These are phyloP conservation scores for Lobosporangium transversale DNA, from an alignment of 192 early-diverging fungal genomes.

Conservation along the genomic window DNA sequence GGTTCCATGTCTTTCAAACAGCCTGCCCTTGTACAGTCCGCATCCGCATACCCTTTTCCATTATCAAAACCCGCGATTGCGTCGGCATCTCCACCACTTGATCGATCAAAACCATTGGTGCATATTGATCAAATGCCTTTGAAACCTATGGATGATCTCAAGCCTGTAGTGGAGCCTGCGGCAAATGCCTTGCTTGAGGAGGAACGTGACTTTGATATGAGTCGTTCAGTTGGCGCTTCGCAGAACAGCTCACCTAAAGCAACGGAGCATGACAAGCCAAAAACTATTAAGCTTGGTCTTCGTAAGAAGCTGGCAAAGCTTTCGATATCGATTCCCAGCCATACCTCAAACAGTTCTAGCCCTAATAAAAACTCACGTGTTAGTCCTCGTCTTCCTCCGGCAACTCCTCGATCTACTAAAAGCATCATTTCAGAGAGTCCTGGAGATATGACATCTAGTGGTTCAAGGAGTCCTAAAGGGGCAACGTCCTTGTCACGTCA, in stretches of 20 bases:
- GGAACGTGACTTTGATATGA: constrained; percentile 35
- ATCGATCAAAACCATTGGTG: background rate
- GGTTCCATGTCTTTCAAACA: constrained; percentile 2
- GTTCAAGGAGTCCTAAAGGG: constrained; percentile 10
- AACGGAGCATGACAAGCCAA: constrained; percentile 23
- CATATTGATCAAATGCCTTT: background rate
- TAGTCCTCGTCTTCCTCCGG: constrained; percentile 12
- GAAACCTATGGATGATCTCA: too few relatives aligned
- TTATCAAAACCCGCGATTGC: background rate
- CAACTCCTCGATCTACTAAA: constrained; percentile 25
- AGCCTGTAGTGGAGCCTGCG: background rate
- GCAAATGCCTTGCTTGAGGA: background rate
- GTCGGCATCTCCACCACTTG: background rate
- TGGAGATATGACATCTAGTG: constrained; percentile 15
- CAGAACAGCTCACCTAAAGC: constrained; percentile 5
- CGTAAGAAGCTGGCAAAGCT: constrained; percentile 39
- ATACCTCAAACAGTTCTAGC: background rate
- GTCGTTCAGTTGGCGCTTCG: constrained; percentile 3
- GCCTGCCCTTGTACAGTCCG: background rate
- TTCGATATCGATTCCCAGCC: constrained; percentile 40
- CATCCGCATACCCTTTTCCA: background rate
- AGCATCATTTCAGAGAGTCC: constrained; percentile 20
- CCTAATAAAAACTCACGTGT: background rate
- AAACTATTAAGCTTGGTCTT: constrained; percentile 26
- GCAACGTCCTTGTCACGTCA: constrained; percentile 15